Conservation (phyloP, 2,329 filamentous ascomycete genomes). For the Bipolaris sorokiniana region DNA sequence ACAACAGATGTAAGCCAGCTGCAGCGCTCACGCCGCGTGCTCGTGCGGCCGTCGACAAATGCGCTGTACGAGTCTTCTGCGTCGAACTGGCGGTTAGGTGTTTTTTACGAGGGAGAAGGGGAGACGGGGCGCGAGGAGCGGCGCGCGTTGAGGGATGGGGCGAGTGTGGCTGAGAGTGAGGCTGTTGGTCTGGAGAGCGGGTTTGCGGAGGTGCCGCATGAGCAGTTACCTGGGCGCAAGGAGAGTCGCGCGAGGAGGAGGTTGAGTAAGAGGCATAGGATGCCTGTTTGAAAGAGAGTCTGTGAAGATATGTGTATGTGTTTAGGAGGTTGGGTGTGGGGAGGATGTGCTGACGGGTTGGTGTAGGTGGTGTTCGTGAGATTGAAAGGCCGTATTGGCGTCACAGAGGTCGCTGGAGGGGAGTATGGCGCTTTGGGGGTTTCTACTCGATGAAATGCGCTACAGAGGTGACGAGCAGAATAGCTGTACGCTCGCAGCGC, state of each 20-base stretch:
- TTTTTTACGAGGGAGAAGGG: constrained; percentile 3
- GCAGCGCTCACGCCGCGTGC: constrained; percentile 30
- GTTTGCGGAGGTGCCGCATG: no score
- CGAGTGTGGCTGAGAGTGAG: constrained; percentile 28
- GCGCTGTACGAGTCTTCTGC: constrained; percentile 13
- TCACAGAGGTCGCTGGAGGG: no score
- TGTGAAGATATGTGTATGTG: no score
- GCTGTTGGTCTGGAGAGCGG: no score
- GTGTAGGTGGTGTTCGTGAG: background rate
- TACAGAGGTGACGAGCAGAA: background rate
- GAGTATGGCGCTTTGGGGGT: no score
- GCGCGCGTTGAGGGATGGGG: constrained; percentile 18
- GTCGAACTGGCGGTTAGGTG: constrained; percentile 16
- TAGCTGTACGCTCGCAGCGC: background rate
- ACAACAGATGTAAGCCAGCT: constrained; percentile 18
- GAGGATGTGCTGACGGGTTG: background rate
- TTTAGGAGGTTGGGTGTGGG: no score
- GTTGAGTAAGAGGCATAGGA: constrained; percentile 31
- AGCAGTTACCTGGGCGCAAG: constrained; percentile 8
- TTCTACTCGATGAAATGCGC: background rate
- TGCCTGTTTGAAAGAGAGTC: constrained; percentile 14
- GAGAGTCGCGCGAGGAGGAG: constrained; percentile 15
- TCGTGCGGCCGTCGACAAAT: constrained; percentile 20
- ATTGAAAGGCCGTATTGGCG: background rate
- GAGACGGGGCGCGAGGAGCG: constrained; percentile 19